Evolutionary conservation across 2,329 filamentous ascomycete genomes (phyloP), one percentile per base, ranked within the genome.

Genomic region (Penicillium verrucosum): DNA sequence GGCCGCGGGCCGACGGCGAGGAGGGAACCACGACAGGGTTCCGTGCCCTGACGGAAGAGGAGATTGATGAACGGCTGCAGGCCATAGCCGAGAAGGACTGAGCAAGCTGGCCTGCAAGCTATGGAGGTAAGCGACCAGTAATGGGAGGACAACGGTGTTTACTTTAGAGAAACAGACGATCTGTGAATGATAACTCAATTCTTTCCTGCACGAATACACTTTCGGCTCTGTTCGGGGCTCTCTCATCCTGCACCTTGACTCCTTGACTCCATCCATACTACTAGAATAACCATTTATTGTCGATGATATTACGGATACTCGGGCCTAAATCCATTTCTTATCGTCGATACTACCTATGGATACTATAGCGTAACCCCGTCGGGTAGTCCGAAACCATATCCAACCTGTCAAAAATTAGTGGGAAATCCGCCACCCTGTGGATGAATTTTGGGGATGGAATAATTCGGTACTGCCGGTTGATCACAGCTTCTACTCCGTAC

Each of bases 21-120:
- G 89, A 95, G 74, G 91, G 90, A 63, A 89, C 88, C 61, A 84
- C 90, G 69, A 77, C 88, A 48, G 82, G 81, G 60, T 99, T 99
- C 83, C 87, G 92, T 74, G 89, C 87, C 67, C 83, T 99, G 76
- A 96, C 90, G 30, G 93, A 97, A 78, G 92, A 97, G 36, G 93
- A 99, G 85, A 97, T 99, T 75, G 94, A 99, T 71, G 94, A 97
- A 79, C 86, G 94, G 77, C 85, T 99, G 80, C 92, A 97, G 79
- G 92, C 93, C 55, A 99, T 99, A 76, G 92, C 92, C 57, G 94
- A 99, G 83, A 97, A 97, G 85, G 94, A 99, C 79, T 99, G 84
- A 86, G 74, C 57, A 46, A 53, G 41, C 46, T 45, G 41, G 32
- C 59, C 38, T 40, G 56, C 60, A 51, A 58, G 53, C 52, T 58